A percentile compares a stretch with the other conserved stretches of the same genome.
Conservation (phyloP, 352 stramenopile genomes). For the Phytophthora meadii region DNA sequence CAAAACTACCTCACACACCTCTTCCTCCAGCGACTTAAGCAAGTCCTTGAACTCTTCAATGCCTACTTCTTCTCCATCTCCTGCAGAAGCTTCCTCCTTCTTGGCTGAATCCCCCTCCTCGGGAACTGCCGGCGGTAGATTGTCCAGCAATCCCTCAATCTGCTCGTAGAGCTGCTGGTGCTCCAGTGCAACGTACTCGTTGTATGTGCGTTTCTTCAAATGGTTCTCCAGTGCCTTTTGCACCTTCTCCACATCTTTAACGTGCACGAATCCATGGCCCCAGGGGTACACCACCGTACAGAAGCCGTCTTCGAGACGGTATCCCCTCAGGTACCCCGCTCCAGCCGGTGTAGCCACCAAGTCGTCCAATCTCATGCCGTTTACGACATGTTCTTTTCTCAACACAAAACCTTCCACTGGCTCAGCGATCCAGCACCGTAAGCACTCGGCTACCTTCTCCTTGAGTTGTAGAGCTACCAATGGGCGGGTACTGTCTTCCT, state of each 20-base stretch:
- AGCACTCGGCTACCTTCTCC: conserved; percentile 68
- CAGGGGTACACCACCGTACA: conserved; percentile 79
- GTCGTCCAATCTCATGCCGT: conserved; percentile 66
- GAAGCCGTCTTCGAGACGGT: conserved; percentile 59
- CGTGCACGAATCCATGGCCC: conserved; percentile 75
- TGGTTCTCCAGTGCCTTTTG: conserved; percentile 42
- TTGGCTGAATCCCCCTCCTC: not conserved
- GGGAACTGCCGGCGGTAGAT: conserved; percentile 36
- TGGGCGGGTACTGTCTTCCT: conserved; percentile 20
- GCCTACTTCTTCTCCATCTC: conserved; percentile 25
- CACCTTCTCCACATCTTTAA: conserved; percentile 59
- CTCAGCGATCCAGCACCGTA: conserved; percentile 76
- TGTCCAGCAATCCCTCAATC: conserved; percentile 64
- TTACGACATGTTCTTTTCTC: conserved; percentile 74
- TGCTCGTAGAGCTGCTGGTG: conserved; percentile 79
- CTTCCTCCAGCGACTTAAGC: conserved; percentile 56
- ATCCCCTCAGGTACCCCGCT: conserved; percentile 66
- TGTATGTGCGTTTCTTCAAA: conserved; percentile 54
- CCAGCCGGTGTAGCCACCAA: conserved; percentile 69
- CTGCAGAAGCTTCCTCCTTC: conserved; percentile 10
- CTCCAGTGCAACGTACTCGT: conserved; percentile 65
- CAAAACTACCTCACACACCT: conserved; percentile 24
- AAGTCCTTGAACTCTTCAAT: conserved; percentile 59
- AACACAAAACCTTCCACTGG: conserved; percentile 74
- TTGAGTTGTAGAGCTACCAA: conserved; percentile 71